Conservation (phyloP, 371 early-diverging fungal genomes). For the Circinella minor region DNA sequence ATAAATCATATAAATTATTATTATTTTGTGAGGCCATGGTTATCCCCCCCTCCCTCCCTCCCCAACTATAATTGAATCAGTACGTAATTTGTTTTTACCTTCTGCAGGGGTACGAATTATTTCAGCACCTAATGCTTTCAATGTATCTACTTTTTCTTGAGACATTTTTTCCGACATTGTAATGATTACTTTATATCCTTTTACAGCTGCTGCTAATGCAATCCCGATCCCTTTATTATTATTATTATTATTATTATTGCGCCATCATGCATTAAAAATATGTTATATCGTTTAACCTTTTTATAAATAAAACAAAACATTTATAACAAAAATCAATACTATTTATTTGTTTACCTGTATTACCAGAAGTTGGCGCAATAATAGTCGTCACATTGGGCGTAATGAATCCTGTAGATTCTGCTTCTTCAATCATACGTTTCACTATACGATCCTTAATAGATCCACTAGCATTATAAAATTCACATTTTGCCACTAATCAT, state of each 20-base stretch:
- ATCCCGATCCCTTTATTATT: slow-evolving; percentile 74
- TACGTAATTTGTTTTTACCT: slow-evolving; percentile 31
- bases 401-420: slow-evolving; percentile 88
- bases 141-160: slow-evolving; percentile 96
- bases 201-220: slow-evolving; percentile 93
- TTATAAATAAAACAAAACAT: slow-evolving; percentile 3
- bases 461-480: slow-evolving; percentile 98
- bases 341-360: slow-evolving; percentile 75
- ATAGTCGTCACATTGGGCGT: slow-evolving; percentile 90
- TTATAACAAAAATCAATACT: too few species aligned
- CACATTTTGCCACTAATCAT: slow-evolving; percentile 97
- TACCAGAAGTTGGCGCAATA: slow-evolving; percentile 98
- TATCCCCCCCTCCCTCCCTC: too few species aligned
- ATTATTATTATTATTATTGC: background rate
- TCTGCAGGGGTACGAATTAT: slow-evolving; percentile 98
- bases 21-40: too few species aligned
- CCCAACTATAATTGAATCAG: too few species aligned
- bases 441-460: slow-evolving; percentile 98
- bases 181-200: slow-evolving; percentile 96
- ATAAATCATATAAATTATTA: too few species aligned
- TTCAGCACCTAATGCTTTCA: slow-evolving; percentile 98
- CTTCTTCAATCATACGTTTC: slow-evolving; percentile 93
- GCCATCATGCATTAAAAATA: background rate
- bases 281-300: background rate
- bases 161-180: slow-evolving; percentile 98